phyloP scores from a whole-genome alignment of 2,329 filamentous ascomycete species.

The Xylariomycetidae sp. region DNA sequence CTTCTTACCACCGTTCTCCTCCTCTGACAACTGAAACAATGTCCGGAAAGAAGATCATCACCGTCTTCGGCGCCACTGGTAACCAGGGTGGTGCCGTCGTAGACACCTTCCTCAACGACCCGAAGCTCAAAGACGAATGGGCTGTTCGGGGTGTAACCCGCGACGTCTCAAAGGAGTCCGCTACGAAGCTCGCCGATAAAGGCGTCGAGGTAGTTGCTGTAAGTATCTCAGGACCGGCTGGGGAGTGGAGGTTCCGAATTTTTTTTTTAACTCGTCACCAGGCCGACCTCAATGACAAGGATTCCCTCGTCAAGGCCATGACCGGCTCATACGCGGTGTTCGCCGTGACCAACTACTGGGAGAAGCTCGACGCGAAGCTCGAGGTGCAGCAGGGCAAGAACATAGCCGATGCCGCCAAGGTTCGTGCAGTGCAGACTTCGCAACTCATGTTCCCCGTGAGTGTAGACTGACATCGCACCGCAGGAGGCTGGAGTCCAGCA shows the following conservation, averaged over 20 bases:
- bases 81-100: conserved; percentile 57
- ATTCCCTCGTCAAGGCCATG: conserved; percentile 39
- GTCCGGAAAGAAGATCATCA: conserved; percentile 39
- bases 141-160: conserved; percentile 53
- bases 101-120: conserved; percentile 30
- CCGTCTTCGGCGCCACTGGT: conserved; percentile 56
- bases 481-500: conserved; percentile 37
- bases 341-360: conserved; percentile 49
- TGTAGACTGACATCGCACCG: too few species aligned
- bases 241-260: neutral
- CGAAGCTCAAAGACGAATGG: conserved; percentile 42
- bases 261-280: conserved; percentile 13
- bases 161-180: conserved; percentile 35
- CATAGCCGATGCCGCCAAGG: conserved; percentile 41
- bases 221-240: conserved; percentile 15
- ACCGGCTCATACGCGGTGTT: conserved; percentile 44
- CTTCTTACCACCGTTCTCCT: neutral
- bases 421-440: too few species aligned
- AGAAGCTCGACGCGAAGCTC: conserved; percentile 34
- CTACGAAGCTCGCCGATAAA: conserved; percentile 37
- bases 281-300: conserved; percentile 46
- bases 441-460: too few species aligned
- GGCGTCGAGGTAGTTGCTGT: conserved; percentile 47
- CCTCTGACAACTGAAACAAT: conserved; percentile 8
- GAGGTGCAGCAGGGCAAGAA: conserved; percentile 43